Percentiles rank a stretch among this genome's conserved stretches.
These are phyloP conservation scores for Wickerhamiella occidentalis DNA, from an alignment of 805 yeast genomes.

Conservation along the genomic window DNA sequence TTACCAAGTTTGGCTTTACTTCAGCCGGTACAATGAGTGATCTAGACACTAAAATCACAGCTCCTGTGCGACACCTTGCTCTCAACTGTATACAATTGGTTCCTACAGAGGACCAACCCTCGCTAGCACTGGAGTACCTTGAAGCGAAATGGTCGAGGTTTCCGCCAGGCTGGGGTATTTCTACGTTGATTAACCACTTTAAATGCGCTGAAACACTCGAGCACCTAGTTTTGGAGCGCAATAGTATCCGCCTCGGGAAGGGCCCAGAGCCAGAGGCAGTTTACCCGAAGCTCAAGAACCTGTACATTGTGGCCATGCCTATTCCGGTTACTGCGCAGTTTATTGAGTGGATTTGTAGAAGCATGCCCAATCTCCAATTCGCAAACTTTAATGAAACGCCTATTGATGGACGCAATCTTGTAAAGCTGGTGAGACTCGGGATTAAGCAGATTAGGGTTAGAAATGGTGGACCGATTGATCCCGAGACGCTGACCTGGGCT, in stretches of 20 bases:
- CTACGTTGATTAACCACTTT: not conserved
- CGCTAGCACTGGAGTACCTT: conserved; percentile 6
- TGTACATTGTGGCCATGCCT: conserved; percentile 3
- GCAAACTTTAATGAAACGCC: conserved; percentile 5
- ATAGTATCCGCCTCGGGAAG: not conserved
- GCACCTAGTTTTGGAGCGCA: not conserved
- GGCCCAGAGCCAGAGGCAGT: not conserved
- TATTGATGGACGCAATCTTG: not conserved
- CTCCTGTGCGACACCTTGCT: not conserved
- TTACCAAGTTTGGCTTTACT: not conserved
- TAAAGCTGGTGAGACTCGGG: not conserved
- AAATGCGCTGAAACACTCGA: not conserved
- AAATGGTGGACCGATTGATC: not conserved
- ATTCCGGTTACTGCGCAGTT: not conserved
- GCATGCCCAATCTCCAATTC: not conserved
- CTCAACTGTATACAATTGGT: not conserved
- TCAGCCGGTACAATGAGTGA: not conserved
- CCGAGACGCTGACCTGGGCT: not conserved
- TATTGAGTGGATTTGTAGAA: not conserved
- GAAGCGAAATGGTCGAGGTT: conserved; percentile 5
- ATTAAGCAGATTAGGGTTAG: not conserved
- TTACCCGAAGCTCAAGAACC: not conserved
- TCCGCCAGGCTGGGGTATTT: not conserved
- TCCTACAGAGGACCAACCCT: not conserved
- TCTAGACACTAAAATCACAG: not conserved